Base-by-base conservation (phyloP, 805 yeast genomes). In the Hagleromyces aurorensis region DNA sequence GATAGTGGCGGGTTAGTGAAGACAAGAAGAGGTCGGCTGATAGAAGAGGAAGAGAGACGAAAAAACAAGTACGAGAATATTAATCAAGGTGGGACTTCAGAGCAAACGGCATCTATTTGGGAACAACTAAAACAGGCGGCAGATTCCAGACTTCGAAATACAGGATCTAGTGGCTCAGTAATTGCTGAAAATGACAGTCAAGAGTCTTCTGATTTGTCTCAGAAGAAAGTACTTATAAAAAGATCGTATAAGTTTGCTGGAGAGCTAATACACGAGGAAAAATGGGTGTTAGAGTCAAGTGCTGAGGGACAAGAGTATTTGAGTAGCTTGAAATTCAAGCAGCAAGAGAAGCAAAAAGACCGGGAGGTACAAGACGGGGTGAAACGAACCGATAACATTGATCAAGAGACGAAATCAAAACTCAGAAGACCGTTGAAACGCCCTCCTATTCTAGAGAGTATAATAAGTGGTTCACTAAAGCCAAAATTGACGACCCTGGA, bases 161-260 rank as follows among this genome's bases (percentile, higher is more conserved):
- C 37, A 4, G 38, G 42, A 13, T 35, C 54, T 26, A 40, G 53
- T 10, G 36, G 32, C 6, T 50, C 56, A 11, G 44, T 52, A 3
- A 33, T 38, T 14, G 7, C 40, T 44, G 32, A 27, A 2, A 21
- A 30, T 14, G 34, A 21, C 9, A 33, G 22, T 29, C 5, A 48
- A 16, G 9, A n/a, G 16, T 17, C 13, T 11, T 15, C 16, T 12
- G 13, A 13, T 4, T 14, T 22, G 17, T 16, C 22, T 11, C 67
- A 64, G 11, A 75, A 76, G 29, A 68, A 68, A 49, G 70, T 89
- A 33, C 72, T 74, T 43, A 86, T 89, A 33, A 76, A 72, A 36
- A 67, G 91, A 38, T 72, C 77, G 3, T 89, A 83, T 51, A 80
- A 82, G 34, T 89, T 85, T 66, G 97, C 98, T 0, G 96, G 96